These are phyloP conservation scores for Bruguiera hainesii DNA, from an alignment of 441 rosid species.

Conservation along the genomic window DNA sequence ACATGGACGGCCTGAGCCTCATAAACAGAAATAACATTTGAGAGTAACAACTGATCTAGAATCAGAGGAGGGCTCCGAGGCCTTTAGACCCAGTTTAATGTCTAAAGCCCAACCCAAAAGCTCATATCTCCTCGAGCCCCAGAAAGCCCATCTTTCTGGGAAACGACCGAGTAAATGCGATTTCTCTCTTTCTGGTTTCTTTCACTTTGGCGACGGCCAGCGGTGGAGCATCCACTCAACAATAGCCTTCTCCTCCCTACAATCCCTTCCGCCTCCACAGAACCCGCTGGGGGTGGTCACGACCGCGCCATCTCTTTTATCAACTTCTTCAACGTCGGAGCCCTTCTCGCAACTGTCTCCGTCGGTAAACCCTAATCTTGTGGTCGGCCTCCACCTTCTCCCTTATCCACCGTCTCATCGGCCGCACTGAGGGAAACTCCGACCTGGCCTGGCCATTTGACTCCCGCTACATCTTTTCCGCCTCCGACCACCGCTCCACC, in stretches of 20 bases:
- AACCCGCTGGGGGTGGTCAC: constrained; percentile 51
- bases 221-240: constrained; percentile 20
- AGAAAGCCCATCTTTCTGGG: too few relatives aligned
- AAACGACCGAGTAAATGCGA: too few relatives aligned
- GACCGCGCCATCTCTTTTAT: constrained; percentile 72
- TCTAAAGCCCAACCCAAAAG: too few relatives aligned
- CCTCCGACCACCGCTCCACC: constrained; percentile 81
- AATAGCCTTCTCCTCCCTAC: constrained; percentile 31
- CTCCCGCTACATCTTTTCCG: constrained; percentile 85
- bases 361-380: constrained; percentile 75
- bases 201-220: constrained; percentile 15
- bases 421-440: constrained; percentile 70
- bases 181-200: too few relatives aligned
- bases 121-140: too few relatives aligned
- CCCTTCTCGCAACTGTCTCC: constrained; percentile 76
- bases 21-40: too few relatives aligned
- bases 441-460: constrained; percentile 94
- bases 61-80: too few relatives aligned
- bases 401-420: constrained; percentile 57
- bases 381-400: constrained; percentile 62
- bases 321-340: constrained; percentile 79
- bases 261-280: constrained; percentile 56
- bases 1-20: too few relatives aligned
- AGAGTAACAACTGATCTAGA: too few relatives aligned
- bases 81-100: too few relatives aligned